Base-by-base conservation (phyloP, 2,329 filamentous ascomycete species). In the Massarina eburnea region DNA sequence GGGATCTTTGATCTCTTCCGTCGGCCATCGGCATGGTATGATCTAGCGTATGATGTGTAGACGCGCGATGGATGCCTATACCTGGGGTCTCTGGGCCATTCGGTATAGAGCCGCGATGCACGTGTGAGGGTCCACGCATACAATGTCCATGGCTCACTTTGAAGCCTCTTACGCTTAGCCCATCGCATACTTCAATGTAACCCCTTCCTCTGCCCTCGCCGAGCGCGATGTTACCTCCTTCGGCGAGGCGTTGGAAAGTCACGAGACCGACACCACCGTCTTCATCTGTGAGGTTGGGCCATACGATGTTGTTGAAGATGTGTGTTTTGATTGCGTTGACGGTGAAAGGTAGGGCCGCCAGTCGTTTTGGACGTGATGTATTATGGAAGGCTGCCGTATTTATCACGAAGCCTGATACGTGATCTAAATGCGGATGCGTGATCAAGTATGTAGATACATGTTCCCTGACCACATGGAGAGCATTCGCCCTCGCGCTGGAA, bases 251-350 rank as follows among this genome's bases (percentile, higher is more conserved):
- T 67, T 91, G 85, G 59, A 95, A 97, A 0, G 90, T 96, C 26
- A 99, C 84, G 21, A 99, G 79, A 0, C 94, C 94, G 3, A 91
- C 91, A 19, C 94, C 94, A 26, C 91, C 91, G 67, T 96, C 94
- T 72, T 99, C 94, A 62, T 99, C 92, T 0, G 90, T 95, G 30
- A 99, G 74, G 58, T 99, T 99, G 0, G 94, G 94, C 94, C 94
- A 99, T 43, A 97, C 95, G 46, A 96, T 76, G 62, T 96, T 95
- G 71, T 99, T 99, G 76, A 99, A 99, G 48, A 99, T 89, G 71
- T 99, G 91, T 1, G 79, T 84, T 68, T 96, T 97, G 71, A 99
- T 85, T 0, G 92, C 91, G 36, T 89, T 80, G 41, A 99, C 91
- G n/a, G 92, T 95, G 21, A 84, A 86, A 0, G 91, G 90, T 3